Base-by-base conservation (phyloP, 495 filamentous ascomycete species). In the Hypoxylon fuscum region DNA sequence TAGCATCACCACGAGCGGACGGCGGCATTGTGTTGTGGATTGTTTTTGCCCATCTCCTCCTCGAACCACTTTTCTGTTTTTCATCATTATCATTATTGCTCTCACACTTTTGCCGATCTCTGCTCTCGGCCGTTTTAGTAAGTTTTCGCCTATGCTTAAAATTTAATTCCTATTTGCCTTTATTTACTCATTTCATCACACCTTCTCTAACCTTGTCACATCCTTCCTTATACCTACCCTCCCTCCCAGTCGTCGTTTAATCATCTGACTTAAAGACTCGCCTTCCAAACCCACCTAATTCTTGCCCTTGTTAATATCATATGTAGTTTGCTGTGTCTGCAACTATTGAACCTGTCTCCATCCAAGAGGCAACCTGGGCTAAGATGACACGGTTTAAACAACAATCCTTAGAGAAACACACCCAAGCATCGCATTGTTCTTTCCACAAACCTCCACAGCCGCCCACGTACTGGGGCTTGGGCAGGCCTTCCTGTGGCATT, bases 361-460 rank as follows among this genome's bases (percentile, higher is more conserved):
- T 59, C 9, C 12, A 51, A 53, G 56, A 50, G 29, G 29, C 41
- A 55, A 66, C 18, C 23, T 20, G 23, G 56, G 56, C 40, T 66
- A 66, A 60, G 47, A 66, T 66, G 62, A 66, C 56, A 51, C 56
- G 56, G 32, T 34, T 60, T 46, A 27, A 27, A 27, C 50, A 12
- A 50, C 56, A 43, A 55, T 21, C 22, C 18, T 61, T 31, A 37
- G 55, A 60, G 56, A 40, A 55, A 42, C 21, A 44, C 52, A 35
- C 31, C 18, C 44, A 42, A 29, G 25, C 23, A 56, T 52, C 41
- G 31, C 57, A 47, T 52, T 38, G 22, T 41, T 34, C 38, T 51
- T 60, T 66, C 12, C 38, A 47, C 37, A 44, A 17, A n/a, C 35
- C 51, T 35, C 44, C 46, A 46, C 51, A 7, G 32, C 40, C 43